Evolutionary conservation across 257 asterid genomes (phyloP).

Genomic region (Apocynum venetum): DNA sequence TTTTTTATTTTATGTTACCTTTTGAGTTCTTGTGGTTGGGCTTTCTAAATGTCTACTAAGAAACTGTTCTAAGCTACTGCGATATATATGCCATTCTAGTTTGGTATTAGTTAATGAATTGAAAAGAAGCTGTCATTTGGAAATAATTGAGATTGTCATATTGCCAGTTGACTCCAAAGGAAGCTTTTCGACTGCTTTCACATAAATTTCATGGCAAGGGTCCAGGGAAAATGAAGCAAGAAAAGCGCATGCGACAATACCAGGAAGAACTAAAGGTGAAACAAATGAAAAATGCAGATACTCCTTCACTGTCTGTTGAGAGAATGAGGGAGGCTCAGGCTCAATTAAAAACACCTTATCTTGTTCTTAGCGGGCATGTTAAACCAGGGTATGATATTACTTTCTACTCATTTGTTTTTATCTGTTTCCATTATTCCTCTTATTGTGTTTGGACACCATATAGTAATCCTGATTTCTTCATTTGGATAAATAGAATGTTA

Average conservation of each 20-base stretch:
- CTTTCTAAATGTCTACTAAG: neutral
- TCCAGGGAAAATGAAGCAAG: slow-evolving; percentile 93
- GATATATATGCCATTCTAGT: neutral
- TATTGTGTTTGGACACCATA: too few species aligned
- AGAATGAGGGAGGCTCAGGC: slow-evolving; percentile 94
- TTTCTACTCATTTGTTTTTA: neutral
- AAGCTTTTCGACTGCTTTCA: slow-evolving; percentile 79
- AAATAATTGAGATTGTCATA: slow-evolving; percentile 11
- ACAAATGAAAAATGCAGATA: slow-evolving; percentile 90
- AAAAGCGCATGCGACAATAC: slow-evolving; percentile 87
- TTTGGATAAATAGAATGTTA: neutral
- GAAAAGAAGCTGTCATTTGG: neutral
- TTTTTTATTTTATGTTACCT: neutral
- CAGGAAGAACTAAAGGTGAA: slow-evolving; percentile 86
- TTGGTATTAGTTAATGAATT: neutral
- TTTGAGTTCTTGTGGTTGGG: too few species aligned
- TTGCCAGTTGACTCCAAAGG: slow-evolving; percentile 89
- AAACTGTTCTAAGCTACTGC: neutral
- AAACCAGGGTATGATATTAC: slow-evolving; percentile 73
- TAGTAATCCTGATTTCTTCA: neutral
- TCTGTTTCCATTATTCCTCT: neutral
- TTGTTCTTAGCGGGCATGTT: slow-evolving; percentile 79
- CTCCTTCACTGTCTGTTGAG: slow-evolving; percentile 85
- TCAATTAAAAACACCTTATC: slow-evolving; percentile 63
- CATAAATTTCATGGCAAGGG: slow-evolving; percentile 98